A percentile compares a stretch with the other conserved stretches of the same genome.
Conservation (phyloP, 371 early-diverging fungal species). For the Apophysomyces ossiformis region DNA sequence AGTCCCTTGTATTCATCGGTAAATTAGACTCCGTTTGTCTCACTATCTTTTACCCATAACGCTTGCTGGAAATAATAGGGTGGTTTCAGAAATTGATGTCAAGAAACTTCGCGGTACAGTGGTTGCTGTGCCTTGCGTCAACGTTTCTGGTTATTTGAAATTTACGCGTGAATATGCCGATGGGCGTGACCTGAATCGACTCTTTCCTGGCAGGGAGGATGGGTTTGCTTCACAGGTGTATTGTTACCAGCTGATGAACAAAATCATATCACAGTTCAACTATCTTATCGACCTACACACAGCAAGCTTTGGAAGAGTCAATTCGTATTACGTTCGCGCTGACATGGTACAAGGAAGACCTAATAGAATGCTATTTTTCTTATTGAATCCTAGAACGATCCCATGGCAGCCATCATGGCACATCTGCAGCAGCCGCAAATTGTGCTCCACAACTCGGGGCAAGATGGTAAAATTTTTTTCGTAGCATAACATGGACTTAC, state of each 20-base stretch:
- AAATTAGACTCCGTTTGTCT: constrained; percentile 11
- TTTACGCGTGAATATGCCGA: constrained; percentile 83
- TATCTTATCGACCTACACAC: constrained; percentile 90
- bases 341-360: constrained; percentile 59
- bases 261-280: constrained; percentile 78
- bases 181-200: constrained; percentile 84
- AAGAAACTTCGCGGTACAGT: constrained; percentile 78
- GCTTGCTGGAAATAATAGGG: constrained; percentile 24
- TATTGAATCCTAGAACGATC: constrained; percentile 58
- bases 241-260: constrained; percentile 78
- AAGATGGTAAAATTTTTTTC: constrained; percentile 25
- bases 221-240: constrained; percentile 86
- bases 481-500: constrained; percentile 11
- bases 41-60: neutral
- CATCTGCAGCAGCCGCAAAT: constrained; percentile 89
- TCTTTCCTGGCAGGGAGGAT: constrained; percentile 78
- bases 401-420: constrained; percentile 75
- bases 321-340: constrained; percentile 86
- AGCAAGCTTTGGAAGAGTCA: constrained; percentile 84
- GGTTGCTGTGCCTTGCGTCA: constrained; percentile 88
- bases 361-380: neutral
- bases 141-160: constrained; percentile 83
- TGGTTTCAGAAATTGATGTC: constrained; percentile 77
- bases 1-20: constrained; percentile 86
- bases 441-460: constrained; percentile 45